These are phyloP conservation scores for Akanthomyces lecanii DNA, from an alignment of 2,329 filamentous ascomycete species.

Conservation along the genomic window DNA sequence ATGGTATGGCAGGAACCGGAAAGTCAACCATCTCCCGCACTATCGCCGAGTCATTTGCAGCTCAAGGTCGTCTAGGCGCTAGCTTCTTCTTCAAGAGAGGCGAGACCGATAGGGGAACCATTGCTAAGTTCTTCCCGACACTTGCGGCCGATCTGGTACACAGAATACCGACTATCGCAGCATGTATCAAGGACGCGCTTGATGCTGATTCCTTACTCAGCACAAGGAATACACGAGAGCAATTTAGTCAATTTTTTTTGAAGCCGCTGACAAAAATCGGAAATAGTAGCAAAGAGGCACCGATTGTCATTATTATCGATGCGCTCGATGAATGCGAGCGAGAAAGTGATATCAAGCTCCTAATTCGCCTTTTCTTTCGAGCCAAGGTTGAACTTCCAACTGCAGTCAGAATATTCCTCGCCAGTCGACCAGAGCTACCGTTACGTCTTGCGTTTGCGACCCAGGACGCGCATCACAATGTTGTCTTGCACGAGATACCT, in stretches of 20 bases:
- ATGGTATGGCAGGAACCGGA: constrained; percentile 23
- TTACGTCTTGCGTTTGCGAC: constrained; percentile 25
- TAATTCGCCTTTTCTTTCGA: constrained; percentile 13
- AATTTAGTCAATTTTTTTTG: neutral
- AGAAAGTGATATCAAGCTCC: neutral
- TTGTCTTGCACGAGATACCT: constrained; percentile 35
- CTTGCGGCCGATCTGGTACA: constrained; percentile 31
- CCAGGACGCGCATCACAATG: neutral
- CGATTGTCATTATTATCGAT: constrained; percentile 8
- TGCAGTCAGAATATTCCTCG: constrained; percentile 35
- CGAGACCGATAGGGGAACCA: constrained; percentile 33
- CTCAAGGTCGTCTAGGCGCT: constrained; percentile 19
- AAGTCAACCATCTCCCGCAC: constrained; percentile 32
- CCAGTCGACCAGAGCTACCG: constrained; percentile 38
- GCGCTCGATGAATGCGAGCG: constrained; percentile 14
- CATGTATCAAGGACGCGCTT: neutral
- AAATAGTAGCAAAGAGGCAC: constrained; percentile 13
- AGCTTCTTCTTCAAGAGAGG: constrained; percentile 28
- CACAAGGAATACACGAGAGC: neutral
- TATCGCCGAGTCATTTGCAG: constrained; percentile 20
- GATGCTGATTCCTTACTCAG: neutral
- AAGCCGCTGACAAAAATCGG: neutral
- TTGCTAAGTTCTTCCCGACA: constrained; percentile 35
- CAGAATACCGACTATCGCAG: too few species aligned
- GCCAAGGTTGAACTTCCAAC: constrained; percentile 20